Base-by-base conservation (phyloP, 306 rosid genomes). In the Sphenostylis stenocarpa region DNA sequence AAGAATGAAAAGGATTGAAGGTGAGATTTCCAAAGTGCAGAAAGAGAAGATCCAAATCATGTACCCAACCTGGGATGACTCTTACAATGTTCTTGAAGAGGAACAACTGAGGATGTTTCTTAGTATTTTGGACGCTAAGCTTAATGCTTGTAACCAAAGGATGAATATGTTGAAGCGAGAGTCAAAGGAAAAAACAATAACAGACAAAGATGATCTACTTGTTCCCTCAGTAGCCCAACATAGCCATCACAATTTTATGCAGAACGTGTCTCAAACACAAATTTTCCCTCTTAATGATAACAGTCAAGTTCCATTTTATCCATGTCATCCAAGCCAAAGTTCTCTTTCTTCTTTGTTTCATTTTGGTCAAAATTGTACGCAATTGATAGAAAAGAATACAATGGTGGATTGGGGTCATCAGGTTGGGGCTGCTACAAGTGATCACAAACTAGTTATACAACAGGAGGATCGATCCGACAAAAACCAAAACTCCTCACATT, bases 111-210 rank as follows among this genome's bases (percentile, higher is more conserved):
- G 61, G 53, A 16, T 62, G 17, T 70, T 76, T 70, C 47, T 38
- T 62, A 8, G 29, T 9, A 9, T 29, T 5, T 20, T 81, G 28
- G 85, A 82, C 70, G 33, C 85, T 23, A 82, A 51, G 64, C 52
- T 82, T 70, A 63, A 76, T 21, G 63, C 41, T 76, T 82, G 82
- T 66, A 76, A 53, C 43, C 75, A 63, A 76, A 76, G 29, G 38
- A 62, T 76, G 43, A 31, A 70, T 8, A 41, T 70, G 74, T 41
- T 63, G 12, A 70, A 76, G 24, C 41, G 12, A 48, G 48, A 69
- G 51, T 4, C 20, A 24, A 67, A 38, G 75, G 85, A 55, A 43
- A 82, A 76, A 21, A 24, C 34, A 51, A 39, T 29, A 11, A 60
- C 45, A 41, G 23, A 39, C 2, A 13, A 17, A 13, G 48, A 2